These are phyloP conservation scores for Astragalus glycyphyllos DNA, from an alignment of 306 rosid genomes.

Conservation along the genomic window DNA sequence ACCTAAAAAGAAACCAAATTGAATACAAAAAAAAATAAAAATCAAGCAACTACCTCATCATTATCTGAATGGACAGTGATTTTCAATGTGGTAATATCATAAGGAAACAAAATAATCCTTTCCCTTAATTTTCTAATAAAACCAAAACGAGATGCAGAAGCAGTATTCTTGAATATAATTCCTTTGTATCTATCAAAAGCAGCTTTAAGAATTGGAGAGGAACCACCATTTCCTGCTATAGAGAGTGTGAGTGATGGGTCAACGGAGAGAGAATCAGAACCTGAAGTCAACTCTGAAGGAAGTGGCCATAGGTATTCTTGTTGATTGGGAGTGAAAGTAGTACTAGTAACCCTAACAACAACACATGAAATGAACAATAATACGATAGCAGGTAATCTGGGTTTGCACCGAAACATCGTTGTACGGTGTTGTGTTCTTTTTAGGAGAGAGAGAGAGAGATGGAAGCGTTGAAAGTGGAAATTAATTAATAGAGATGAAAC, in stretches of 20 bases:
- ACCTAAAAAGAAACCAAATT: background rate
- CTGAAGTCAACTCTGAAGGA: constrained; percentile 68
- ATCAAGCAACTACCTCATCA: constrained; percentile 71
- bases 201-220: constrained; percentile 51
- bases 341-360: background rate
- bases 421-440: background rate
- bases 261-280: constrained; percentile 65
- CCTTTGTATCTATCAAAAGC: constrained; percentile 78
- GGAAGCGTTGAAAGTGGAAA: constrained; percentile 14
- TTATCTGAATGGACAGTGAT: constrained; percentile 58
- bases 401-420: constrained; percentile 18
- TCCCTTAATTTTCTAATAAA: constrained; percentile 50
- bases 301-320: constrained; percentile 79
- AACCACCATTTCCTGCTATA: constrained; percentile 55
- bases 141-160: constrained; percentile 36
- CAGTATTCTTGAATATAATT: constrained; percentile 67
- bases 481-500: background rate
- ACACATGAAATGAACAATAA: constrained; percentile 33
- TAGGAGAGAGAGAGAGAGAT: background rate
- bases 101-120: constrained; percentile 22
- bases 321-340: background rate
- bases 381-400: background rate
- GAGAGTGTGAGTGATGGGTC: constrained; percentile 70
- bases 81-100: constrained; percentile 60
- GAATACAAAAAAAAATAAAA: background rate